phyloP scores from a whole-genome alignment of 768 basidiomycete genomes.

The Mrakia frigida region DNA sequence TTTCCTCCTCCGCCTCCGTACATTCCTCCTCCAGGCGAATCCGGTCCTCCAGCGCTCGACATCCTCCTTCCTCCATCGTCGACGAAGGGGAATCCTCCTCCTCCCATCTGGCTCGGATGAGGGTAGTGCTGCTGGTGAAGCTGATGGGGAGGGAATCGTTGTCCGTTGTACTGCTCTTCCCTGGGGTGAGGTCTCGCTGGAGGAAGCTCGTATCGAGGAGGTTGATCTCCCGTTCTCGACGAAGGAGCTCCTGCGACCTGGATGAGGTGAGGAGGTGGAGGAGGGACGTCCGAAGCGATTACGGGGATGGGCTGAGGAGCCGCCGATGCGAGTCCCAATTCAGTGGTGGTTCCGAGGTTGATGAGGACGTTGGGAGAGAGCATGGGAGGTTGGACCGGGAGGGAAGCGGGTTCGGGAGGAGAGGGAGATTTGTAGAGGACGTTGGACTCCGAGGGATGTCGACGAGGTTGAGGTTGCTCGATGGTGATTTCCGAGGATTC shows the following conservation, averaged over 20 bases:
- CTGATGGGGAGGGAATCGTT: background rate
- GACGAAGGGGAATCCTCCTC: background rate
- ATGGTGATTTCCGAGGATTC: background rate
- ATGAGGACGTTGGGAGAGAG: background rate
- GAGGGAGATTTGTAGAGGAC: conserved; percentile 5
- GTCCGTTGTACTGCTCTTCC: background rate
- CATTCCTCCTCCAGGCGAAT: background rate
- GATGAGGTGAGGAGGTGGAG: background rate
- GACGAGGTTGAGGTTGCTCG: conserved; percentile 3
- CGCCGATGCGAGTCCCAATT: background rate
- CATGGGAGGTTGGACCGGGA: background rate
- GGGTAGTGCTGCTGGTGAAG: background rate
- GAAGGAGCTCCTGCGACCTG: background rate
- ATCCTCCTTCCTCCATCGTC: background rate
- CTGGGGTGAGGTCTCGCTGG: background rate
- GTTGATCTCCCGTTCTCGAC: background rate
- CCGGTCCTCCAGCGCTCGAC: background rate
- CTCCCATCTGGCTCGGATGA: background rate
- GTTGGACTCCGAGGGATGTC: conserved; percentile 3
- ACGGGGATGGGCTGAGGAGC: background rate
- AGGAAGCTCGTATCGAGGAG: conserved; percentile 12
- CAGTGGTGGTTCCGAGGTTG: background rate
- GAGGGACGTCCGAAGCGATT: background rate
- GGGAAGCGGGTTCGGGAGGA: background rate
- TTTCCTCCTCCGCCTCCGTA: conserved; percentile 1